Conservation (phyloP, 805 yeast species). For the Isabelozyma gotoi region DNA sequence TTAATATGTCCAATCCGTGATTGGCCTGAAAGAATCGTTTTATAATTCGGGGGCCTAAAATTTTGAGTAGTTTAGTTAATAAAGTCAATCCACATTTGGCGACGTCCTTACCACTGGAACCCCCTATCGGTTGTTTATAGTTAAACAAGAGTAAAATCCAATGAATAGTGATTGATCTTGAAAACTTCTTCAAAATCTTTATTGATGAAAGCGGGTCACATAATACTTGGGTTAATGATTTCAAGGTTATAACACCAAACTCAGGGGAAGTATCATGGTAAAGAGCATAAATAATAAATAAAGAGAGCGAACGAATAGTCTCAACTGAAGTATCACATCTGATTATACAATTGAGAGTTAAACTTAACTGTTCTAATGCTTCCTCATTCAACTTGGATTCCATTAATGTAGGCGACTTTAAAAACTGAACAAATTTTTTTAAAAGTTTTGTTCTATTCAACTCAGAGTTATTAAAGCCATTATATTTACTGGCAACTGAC, state of each 20-base stretch:
- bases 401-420: constrained; percentile 34
- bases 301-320: constrained; percentile 48
- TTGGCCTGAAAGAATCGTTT: constrained; percentile 47
- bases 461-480: constrained; percentile 50
- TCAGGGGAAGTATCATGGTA: constrained; percentile 40
- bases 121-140: constrained; percentile 16
- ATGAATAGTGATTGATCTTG: constrained; percentile 59
- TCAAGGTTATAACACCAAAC: constrained; percentile 30
- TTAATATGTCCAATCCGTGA: constrained; percentile 51
- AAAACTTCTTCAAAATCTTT: constrained; percentile 42
- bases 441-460: constrained; percentile 52
- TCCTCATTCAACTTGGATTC: constrained; percentile 4
- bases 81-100: constrained; percentile 43
- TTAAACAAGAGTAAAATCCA: constrained; percentile 61
- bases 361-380: constrained; percentile 14
- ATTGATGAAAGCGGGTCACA: constrained; percentile 40
- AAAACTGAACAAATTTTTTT: constrained; percentile 47
- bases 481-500: constrained; percentile 51
- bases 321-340: constrained; percentile 51
- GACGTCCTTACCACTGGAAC: constrained; percentile 28
- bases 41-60: constrained; percentile 47
- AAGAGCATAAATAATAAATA: constrained; percentile 50
- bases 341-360: constrained; percentile 22
- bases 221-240: constrained; percentile 34
- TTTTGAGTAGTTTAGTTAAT: constrained; percentile 47